Percentiles rank a stretch among this genome's conserved stretches.
Evolutionary conservation across 768 basidiomycete species (phyloP).

Genomic region (Boletus sp.): DNA sequence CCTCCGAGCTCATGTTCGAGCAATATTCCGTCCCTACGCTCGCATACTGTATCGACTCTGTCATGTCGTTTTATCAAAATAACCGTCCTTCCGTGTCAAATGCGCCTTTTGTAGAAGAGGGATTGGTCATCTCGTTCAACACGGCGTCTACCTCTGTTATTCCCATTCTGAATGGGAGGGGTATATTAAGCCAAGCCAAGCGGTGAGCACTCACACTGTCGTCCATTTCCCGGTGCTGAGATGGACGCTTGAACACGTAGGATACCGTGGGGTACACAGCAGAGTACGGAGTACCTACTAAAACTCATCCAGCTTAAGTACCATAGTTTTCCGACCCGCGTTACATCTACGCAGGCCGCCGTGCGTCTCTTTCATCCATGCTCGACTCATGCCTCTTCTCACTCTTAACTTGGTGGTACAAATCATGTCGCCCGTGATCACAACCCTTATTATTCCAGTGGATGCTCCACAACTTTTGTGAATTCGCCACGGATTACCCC

Average conservation of each 20-base stretch:
- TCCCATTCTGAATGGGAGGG: slow-evolving; percentile 80
- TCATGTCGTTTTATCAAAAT: slow-evolving; percentile 92
- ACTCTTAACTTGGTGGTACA: no score
- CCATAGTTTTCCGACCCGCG: slow-evolving; percentile 84
- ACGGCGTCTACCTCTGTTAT: slow-evolving; percentile 89
- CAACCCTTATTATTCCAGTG: slow-evolving; percentile 51
- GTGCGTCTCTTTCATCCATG: slow-evolving; percentile 42
- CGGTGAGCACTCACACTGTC: slow-evolving; percentile 51
- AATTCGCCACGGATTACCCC: slow-evolving; percentile 77
- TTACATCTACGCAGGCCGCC: slow-evolving; percentile 73
- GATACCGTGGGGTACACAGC: slow-evolving; percentile 91
- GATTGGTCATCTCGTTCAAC: slow-evolving; percentile 88
- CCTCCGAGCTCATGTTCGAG: slow-evolving; percentile 96
- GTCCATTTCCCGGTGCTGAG: not conserved
- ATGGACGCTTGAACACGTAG: slow-evolving; percentile 40
- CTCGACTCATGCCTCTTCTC: not conserved
- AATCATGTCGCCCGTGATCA: not conserved
- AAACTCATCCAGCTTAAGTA: slow-evolving; percentile 96
- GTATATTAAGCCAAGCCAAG: slow-evolving; percentile 82
- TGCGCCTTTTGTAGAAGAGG: slow-evolving; percentile 57
- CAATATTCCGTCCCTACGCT: slow-evolving; percentile 84
- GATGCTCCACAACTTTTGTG: slow-evolving; percentile 87
- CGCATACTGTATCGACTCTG: slow-evolving; percentile 83
- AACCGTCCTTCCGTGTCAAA: slow-evolving; percentile 38
- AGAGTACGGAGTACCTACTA: slow-evolving; percentile 87